These are phyloP conservation scores for Huntiella moniliformis DNA, from an alignment of 2,329 filamentous ascomycete species.

Conservation along the genomic window DNA sequence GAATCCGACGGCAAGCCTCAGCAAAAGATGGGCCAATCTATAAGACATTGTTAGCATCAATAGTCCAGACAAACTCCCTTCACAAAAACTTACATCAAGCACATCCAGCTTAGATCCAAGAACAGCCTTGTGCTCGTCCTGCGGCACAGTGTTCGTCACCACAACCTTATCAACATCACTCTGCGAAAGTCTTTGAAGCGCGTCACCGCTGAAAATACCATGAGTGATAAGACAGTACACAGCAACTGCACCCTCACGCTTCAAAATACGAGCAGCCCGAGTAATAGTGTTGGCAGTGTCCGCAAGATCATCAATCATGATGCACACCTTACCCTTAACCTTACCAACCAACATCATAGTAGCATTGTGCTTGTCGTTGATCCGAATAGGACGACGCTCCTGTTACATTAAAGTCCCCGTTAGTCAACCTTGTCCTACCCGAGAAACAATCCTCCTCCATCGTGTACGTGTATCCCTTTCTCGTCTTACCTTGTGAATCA, in stretches of 20 bases:
- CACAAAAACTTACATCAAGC: slow-evolving; percentile 35
- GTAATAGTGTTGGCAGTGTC: slow-evolving; percentile 97
- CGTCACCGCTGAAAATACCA: slow-evolving; percentile 86
- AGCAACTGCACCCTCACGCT: slow-evolving; percentile 79
- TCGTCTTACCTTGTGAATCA: slow-evolving; percentile 77
- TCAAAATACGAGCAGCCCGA: slow-evolving; percentile 85
- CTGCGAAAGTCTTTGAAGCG: slow-evolving; percentile 82
- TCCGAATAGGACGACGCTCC: slow-evolving; percentile 78
- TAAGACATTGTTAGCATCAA: background rate
- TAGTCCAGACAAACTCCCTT: background rate
- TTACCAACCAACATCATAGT: slow-evolving; percentile 93
- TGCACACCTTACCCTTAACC: slow-evolving; percentile 62
- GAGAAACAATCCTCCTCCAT: slow-evolving; percentile 1
- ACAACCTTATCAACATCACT: slow-evolving; percentile 84
- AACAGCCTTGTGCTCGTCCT: slow-evolving; percentile 55
- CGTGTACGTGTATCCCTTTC: too few relatives aligned
- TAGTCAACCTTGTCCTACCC: background rate
- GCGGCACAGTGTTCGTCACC: slow-evolving; percentile 88
- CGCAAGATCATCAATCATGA: slow-evolving; percentile 83
- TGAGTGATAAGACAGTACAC: slow-evolving; percentile 90
- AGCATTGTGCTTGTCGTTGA: slow-evolving; percentile 74
- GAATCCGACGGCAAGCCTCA: slow-evolving; percentile 86
- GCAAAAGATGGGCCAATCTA: slow-evolving; percentile 68
- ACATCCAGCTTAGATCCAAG: slow-evolving; percentile 79
- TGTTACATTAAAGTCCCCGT: slow-evolving; percentile 19